Evolutionary conservation across 108 stramenopile genomes (phyloP), one percentile per base, ranked within the genome.

Genomic region (Cyclotella kingstonii): DNA sequence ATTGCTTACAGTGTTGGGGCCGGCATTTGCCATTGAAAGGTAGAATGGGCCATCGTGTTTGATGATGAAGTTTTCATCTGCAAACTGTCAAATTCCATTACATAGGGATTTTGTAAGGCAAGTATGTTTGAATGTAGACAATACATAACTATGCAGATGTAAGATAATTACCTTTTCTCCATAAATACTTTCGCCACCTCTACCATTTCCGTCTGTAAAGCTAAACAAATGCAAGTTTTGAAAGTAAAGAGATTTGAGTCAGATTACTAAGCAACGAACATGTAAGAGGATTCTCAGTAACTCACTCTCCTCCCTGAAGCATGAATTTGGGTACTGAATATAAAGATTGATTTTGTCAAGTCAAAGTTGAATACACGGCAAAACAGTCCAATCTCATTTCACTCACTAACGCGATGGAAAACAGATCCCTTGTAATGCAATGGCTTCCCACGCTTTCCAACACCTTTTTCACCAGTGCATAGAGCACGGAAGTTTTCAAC

Each of bases 11-110:
- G 87, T 92, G 69, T 93, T 76, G 21, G 94, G 95, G 9, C 94
- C 96, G 38, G 88, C 90, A 65, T 97, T 98, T 21, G 98, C 98
- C 90, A 91, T 91, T 44, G 83, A 85, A 15, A 98, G 88, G 69
- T 95, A 89, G 55, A 93, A 89, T 23, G 92, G 87, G 18, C 69
- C 85, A 45, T 84, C 84, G 47, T 89, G 89, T 74, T 93, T 88
- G 39, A 85, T 83, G 56, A 73, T 39, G 58, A 97, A 97, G 83
- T 97, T 98, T 66, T 98, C 98, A 58, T 99, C 98, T 2, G 66
- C 89, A 81, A 99, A 99, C 57, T 91, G 84, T 12, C 12, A 3
- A 38, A 21, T n/a, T n/a, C n/a, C n/a, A n/a, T n/a, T n/a, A n/a
- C n/a, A n/a, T n/a, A n/a, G n/a, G n/a, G n/a, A n/a, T n/a, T n/a